A percentile compares a stretch with the other conserved stretches of the same genome.
These are phyloP conservation scores for Chondrostereum purpureum DNA, from an alignment of 1,284 basidiomycete species.

Conservation along the genomic window DNA sequence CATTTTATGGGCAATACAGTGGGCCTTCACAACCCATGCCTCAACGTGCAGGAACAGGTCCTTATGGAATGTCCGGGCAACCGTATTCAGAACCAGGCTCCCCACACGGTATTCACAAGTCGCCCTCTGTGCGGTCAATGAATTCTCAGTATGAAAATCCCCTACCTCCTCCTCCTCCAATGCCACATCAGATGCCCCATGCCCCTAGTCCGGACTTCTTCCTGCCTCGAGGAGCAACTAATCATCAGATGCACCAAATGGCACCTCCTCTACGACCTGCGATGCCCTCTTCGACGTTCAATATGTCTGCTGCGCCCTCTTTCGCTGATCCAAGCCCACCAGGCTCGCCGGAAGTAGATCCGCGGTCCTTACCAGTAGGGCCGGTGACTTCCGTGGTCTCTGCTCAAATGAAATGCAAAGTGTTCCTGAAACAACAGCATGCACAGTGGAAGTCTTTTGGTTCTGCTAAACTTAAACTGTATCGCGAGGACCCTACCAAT, in stretches of 20 bases:
- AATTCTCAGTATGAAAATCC: constrained; percentile 38
- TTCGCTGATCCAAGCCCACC: constrained; percentile 73
- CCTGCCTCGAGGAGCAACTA: constrained; percentile 29
- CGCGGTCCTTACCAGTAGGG: constrained; percentile 40
- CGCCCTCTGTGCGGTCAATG: constrained; percentile 56
- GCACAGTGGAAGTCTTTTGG: constrained; percentile 97
- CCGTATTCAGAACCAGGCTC: constrained; percentile 37
- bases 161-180: constrained; percentile 41
- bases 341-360: constrained; percentile 63
- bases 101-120: constrained; percentile 41
- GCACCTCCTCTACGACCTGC: constrained; percentile 47
- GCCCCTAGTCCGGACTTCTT: constrained; percentile 26
- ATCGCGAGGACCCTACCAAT: constrained; percentile 76
- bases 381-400: constrained; percentile 72
- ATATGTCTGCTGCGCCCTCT: constrained; percentile 39
- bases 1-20: not conserved
- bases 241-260: constrained; percentile 34
- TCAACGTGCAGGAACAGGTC: constrained; percentile 8
- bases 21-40: constrained; percentile 3
- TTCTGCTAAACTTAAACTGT: constrained; percentile 82
- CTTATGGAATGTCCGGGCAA: constrained; percentile 17
- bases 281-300: constrained; percentile 56
- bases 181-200: constrained; percentile 33
- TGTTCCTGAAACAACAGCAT: constrained; percentile 93
- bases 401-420: constrained; percentile 98